Evolutionary conservation across 169 alveolate genomes (phyloP).

Genomic region (Plasmodium inui): DNA sequence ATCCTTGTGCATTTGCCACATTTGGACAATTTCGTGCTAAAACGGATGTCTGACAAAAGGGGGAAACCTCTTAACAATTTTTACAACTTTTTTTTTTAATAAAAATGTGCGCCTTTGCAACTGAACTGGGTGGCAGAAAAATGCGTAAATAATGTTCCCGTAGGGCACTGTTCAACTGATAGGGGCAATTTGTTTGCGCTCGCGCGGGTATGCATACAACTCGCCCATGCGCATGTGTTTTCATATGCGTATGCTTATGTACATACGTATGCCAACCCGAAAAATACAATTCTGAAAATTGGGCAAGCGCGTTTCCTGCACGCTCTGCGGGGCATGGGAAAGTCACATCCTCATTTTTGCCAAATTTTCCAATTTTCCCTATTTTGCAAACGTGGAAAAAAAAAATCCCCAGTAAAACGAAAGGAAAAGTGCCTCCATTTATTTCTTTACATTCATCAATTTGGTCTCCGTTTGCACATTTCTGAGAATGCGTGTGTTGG

Average conservation of each 20-base stretch:
- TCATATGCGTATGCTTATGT: conserved; percentile 1
- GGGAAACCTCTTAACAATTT: neutral
- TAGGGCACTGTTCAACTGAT: neutral
- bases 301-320: neutral
- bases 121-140: neutral
- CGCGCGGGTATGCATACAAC: neutral
- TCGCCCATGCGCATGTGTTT: neutral
- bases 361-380: no score
- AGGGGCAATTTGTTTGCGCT: neutral
- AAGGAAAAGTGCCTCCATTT: neutral
- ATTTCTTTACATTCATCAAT: neutral
- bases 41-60: neutral
- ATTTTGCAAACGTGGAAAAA: neutral
- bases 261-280: neutral
- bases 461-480: neutral
- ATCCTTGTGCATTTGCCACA: neutral
- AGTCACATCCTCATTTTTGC: neutral
- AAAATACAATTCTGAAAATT: neutral
- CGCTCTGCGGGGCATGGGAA: neutral
- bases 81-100: neutral
- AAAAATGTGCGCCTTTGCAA: neutral
- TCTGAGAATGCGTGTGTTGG: neutral
- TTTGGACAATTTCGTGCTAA: neutral
- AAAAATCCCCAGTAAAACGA: neutral
- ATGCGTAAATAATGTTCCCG: neutral